Percentiles rank a stretch among this genome's conserved stretches.
phyloP scores from a whole-genome alignment of 805 yeast genomes.

The Candida fluviatilis region DNA sequence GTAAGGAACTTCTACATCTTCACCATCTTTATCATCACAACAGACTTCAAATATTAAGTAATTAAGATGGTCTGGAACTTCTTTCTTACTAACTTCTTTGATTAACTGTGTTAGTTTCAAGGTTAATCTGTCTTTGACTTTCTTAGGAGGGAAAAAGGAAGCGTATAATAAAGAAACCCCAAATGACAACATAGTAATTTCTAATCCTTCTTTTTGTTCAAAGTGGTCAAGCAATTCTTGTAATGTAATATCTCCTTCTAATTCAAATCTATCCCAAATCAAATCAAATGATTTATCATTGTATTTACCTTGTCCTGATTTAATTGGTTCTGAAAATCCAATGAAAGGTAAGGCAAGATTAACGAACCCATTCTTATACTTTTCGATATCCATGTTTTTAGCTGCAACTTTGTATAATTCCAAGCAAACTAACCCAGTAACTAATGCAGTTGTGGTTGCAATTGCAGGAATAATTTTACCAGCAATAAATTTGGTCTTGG shows the following conservation, averaged over 20 bases:
- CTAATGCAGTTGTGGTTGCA: slow-evolving; percentile 98
- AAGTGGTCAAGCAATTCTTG: slow-evolving; percentile 71
- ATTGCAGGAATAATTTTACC: slow-evolving; percentile 98
- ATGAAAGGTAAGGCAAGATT: slow-evolving; percentile 93
- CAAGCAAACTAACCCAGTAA: slow-evolving; percentile 89
- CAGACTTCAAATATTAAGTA: slow-evolving; percentile 85
- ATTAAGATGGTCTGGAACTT: slow-evolving; percentile 66
- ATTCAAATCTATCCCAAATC: slow-evolving; percentile 93
- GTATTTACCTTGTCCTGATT: slow-evolving; percentile 77
- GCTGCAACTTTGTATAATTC: slow-evolving; percentile 90
- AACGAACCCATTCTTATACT: slow-evolving; percentile 87
- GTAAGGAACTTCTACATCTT: slow-evolving; percentile 94
- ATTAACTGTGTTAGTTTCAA: slow-evolving; percentile 71
- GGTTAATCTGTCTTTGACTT: slow-evolving; percentile 70
- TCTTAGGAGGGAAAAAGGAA: slow-evolving; percentile 89
- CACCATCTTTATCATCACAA: slow-evolving; percentile 88
- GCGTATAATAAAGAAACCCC: slow-evolving; percentile 90
- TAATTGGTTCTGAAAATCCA: slow-evolving; percentile 95
- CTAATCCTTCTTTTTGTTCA: slow-evolving; percentile 77
- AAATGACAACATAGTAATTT: slow-evolving; percentile 85
- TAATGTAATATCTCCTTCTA: slow-evolving; percentile 72
- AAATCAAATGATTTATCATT: slow-evolving; percentile 75
- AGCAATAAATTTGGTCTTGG: slow-evolving; percentile 93
- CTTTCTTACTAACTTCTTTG: slow-evolving; percentile 81
- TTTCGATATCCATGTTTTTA: slow-evolving; percentile 68